Evolutionary conservation across 306 rosid genomes (phyloP).

Genomic region (Datisca glomerata): DNA sequence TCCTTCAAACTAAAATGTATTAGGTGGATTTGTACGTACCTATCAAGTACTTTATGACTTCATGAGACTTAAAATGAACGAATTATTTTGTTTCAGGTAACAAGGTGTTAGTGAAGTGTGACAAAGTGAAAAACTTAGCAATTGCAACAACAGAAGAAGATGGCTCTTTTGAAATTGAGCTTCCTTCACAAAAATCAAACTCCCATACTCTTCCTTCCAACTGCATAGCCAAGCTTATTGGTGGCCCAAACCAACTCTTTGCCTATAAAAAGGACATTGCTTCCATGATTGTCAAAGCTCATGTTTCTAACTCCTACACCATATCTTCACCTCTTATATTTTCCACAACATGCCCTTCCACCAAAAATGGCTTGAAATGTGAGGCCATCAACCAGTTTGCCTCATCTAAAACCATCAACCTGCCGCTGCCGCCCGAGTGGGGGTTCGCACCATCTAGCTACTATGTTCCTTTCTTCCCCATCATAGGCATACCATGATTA

Average conservation of each 20-base stretch:
- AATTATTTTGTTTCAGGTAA: constrained; percentile 30
- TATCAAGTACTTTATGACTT: background rate
- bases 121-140: constrained; percentile 23
- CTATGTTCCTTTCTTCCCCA: constrained; percentile 68
- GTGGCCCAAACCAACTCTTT: constrained; percentile 53
- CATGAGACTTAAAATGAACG: no score
- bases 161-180: constrained; percentile 45
- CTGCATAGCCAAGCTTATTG: constrained; percentile 47
- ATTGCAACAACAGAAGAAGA: constrained; percentile 36
- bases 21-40: background rate
- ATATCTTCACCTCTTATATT: constrained; percentile 50
- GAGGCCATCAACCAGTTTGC: constrained; percentile 12
- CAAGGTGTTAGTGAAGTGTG: constrained; percentile 55
- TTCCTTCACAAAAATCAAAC: constrained; percentile 24
- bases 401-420: constrained; percentile 50
- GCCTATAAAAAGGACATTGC: constrained; percentile 25
- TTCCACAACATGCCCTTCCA: constrained; percentile 40
- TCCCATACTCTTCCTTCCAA: no score
- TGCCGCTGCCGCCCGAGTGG: constrained; percentile 75
- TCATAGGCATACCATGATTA: constrained; percentile 77
- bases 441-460: constrained; percentile 76
- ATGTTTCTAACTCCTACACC: constrained; percentile 23
- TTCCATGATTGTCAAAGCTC: constrained; percentile 21
- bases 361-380: constrained; percentile 15
- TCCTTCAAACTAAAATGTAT: no score